Evolutionary conservation across 1,139 yeast genomes (phyloP).

Genomic region (Saccharomyces hybrid): DNA sequence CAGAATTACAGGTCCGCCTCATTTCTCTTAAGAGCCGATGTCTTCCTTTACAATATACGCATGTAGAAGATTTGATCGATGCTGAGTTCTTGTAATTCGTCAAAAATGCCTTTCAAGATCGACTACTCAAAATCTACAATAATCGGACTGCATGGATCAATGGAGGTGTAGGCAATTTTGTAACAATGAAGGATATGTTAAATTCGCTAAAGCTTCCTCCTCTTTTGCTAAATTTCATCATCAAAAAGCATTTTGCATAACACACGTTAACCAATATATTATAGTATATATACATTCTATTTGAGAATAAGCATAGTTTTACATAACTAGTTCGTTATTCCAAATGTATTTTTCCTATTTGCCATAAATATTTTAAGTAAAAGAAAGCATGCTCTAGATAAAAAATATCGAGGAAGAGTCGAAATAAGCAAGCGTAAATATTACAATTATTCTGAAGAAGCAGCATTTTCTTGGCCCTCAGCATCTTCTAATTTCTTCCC

Average conservation of each 20-base stretch:
- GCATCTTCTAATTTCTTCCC: conserved; percentile 20
- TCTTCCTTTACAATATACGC: neutral
- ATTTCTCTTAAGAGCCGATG: neutral
- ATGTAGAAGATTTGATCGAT: neutral
- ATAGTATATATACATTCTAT: neutral
- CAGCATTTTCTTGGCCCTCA: conserved; percentile 11
- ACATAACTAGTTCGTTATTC: neutral
- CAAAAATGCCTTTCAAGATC: neutral
- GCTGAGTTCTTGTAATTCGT: neutral
- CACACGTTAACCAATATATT: neutral
- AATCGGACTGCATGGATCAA: neutral
- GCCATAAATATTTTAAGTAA: neutral
- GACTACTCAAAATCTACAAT: no score
- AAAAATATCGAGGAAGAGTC: neutral
- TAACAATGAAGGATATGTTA: neutral
- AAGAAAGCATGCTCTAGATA: neutral
- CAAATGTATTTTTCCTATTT: neutral
- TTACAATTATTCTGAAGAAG: neutral
- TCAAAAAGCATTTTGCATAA: neutral
- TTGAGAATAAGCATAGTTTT: neutral
- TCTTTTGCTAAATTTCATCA: neutral
- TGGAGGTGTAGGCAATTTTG: neutral
- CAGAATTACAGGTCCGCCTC: neutral
- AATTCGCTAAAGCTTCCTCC: neutral
- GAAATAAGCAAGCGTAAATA: neutral